Base-by-base conservation (phyloP, 805 yeast genomes). In the Hanseniaspora singularis region DNA sequence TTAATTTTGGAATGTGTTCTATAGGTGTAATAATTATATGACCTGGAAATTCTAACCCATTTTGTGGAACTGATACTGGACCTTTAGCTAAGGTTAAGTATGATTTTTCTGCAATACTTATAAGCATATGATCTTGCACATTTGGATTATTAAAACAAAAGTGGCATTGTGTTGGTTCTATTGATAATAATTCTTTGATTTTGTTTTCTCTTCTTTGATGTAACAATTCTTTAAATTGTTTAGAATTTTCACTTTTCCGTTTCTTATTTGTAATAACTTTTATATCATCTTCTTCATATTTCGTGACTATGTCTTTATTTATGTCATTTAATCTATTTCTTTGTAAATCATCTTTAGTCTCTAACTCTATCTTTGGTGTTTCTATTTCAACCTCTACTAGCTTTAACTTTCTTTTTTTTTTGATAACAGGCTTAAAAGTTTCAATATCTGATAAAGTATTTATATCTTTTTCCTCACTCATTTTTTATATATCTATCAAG, bases 11-110 rank as follows among this genome's bases (percentile, higher is more conserved):
- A 8, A 68, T 66, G 58, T 87, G 96, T 18, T 79, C 76, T 16
- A 88, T 73, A 0, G 96, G 94, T 11, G 86, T 75, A 8, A 88
- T 69, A 36, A 87, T 66, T 19, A 84, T 83, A 65, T 87, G 96
- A 0, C 94, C 95, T 0, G 94, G 74, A 55, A 83, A 78, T 8
- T 67, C 64, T 56, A 71, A 64, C 3, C 71, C 61, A 3, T 64
- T 62, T 12, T 65, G 65, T 0, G 79, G 74, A 23, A 70, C 62
- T 1, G 83, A 74, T 16, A 87, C 62, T 0, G 96, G 96, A 0
- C 96, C 96, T 57, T 82, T 86, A 0, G 95, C 94, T 14, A 79
- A 68, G 0, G 96, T 79, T 49, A 87, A 42, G 58, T 86, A 87
- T 0, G 76, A 64, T 38, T 67, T 65, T 11, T 71, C 70, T 0